Evolutionary conservation across 2,329 filamentous ascomycete genomes (phyloP).

Genomic region (Coniochaeta prunicola): DNA sequence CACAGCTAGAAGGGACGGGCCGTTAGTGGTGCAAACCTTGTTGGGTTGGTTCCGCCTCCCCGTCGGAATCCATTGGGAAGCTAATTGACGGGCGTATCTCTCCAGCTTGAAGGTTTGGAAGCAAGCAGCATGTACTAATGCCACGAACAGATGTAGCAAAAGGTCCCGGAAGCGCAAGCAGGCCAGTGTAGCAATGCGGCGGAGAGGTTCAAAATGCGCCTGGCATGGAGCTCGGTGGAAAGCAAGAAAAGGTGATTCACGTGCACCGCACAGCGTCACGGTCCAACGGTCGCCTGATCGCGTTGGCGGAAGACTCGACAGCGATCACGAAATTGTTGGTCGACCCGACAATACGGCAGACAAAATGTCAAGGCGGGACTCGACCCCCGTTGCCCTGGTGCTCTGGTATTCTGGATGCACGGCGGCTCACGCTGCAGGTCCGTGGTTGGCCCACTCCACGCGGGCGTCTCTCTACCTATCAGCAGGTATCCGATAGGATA

Average conservation of each 20-base stretch:
- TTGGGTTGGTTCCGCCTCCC: conserved; percentile 13
- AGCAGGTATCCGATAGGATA: not conserved
- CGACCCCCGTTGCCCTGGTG: not conserved
- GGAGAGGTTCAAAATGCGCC: not conserved
- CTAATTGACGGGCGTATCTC: not conserved
- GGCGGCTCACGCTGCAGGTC: not conserved
- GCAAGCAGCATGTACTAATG: not conserved
- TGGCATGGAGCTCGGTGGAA: not conserved
- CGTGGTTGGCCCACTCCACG: not conserved
- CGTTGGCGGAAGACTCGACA: not conserved
- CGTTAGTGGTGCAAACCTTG: conserved; percentile 11
- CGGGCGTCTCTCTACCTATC: not conserved
- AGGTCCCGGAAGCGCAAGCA: not conserved
- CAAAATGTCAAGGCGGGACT: not conserved
- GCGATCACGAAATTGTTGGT: not conserved
- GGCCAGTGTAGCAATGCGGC: not conserved
- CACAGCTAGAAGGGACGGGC: conserved; percentile 1
- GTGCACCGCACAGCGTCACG: not conserved
- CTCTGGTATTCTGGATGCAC: not conserved
- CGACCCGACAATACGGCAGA: not conserved
- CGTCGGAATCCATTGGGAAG: conserved; percentile 14
- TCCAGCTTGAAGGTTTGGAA: not conserved
- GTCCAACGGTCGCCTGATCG: not conserved
- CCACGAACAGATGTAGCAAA: not conserved
- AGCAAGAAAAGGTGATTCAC: not conserved